Conservation (phyloP, 352 stramenopile genomes). For the Globisporangium carolinianum region DNA sequence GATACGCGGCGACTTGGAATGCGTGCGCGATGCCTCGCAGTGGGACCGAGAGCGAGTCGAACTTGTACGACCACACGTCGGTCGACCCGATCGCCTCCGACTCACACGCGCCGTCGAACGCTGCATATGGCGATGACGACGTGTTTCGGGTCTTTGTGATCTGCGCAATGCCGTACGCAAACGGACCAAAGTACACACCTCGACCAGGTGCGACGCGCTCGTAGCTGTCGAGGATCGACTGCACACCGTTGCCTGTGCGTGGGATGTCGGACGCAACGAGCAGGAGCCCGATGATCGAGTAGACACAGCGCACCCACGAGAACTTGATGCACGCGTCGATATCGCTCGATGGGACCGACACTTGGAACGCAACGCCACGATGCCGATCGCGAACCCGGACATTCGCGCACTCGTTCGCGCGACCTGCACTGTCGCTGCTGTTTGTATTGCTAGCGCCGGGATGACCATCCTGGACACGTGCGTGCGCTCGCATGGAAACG, state of each 20-base stretch:
- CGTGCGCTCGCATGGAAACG: no score
- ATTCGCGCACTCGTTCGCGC: no score
- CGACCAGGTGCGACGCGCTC: conserved; percentile 20
- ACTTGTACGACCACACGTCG: conserved; percentile 26
- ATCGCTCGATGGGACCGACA: conserved; percentile 5
- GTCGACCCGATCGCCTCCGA: neutral
- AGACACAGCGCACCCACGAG: conserved; percentile 18
- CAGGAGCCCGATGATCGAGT: conserved; percentile 23
- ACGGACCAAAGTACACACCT: conserved; percentile 35
- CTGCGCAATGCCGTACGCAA: conserved; percentile 30
- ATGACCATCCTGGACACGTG: no score
- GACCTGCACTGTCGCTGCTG: no score
- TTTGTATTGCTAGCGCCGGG: no score
- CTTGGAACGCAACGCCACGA: no score
- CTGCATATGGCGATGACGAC: no score
- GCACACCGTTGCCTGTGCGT: conserved; percentile 28
- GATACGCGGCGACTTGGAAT: conserved; percentile 5
- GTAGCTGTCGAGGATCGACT: conserved; percentile 5
- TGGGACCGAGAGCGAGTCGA: conserved; percentile 28
- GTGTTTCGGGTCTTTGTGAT: conserved; percentile 1
- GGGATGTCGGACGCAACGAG: conserved; percentile 41
- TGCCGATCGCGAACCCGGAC: no score
- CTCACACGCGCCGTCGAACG: neutral
- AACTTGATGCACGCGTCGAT: conserved; percentile 22
- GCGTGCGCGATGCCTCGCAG: conserved; percentile 3